phyloP scores from a whole-genome alignment of 495 filamentous ascomycete species.

The Lichenothelia convexa region DNA sequence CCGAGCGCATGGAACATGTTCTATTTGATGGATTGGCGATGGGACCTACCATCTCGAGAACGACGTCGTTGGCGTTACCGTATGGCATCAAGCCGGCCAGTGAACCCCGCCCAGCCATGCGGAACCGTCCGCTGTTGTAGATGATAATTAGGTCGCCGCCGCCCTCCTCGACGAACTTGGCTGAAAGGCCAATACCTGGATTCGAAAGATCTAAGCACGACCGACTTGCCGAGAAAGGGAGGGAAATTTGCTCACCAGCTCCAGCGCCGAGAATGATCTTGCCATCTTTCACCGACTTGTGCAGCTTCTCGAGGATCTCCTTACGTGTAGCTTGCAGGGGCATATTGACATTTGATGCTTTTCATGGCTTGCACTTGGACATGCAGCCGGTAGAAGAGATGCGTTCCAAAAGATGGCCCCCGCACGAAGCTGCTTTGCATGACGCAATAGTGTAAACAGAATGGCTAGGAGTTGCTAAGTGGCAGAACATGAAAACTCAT shows the following conservation, averaged over 20 bases:
- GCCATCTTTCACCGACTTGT: constrained; percentile 30
- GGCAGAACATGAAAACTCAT: too few relatives aligned
- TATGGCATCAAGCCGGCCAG: constrained; percentile 58
- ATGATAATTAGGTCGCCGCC: constrained; percentile 50
- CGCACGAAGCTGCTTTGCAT: too few relatives aligned
- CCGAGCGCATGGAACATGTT: too few relatives aligned
- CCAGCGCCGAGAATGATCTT: constrained; percentile 47
- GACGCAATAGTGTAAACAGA: too few relatives aligned
- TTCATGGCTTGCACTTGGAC: too few relatives aligned
- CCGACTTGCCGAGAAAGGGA: too few relatives aligned
- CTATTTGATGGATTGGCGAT: too few relatives aligned
- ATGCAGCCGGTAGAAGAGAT: too few relatives aligned
- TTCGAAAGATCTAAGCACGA: too few relatives aligned
- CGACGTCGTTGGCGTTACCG: constrained; percentile 50
- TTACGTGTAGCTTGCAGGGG: constrained; percentile 24
- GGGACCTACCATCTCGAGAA: constrained; percentile 54
- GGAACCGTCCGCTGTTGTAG: constrained; percentile 57
- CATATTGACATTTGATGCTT: constrained; percentile 11
- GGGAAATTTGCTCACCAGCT: constrained; percentile 31
- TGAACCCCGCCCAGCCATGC: constrained; percentile 53
- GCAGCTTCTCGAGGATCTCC: constrained; percentile 37
- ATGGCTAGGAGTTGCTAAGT: too few relatives aligned
- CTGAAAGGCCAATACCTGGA: constrained; percentile 46
- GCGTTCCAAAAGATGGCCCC: too few relatives aligned
- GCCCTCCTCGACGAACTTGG: constrained; percentile 48